Conservation (phyloP, 768 basidiomycete genomes). For the Pleurotus ostreatus region DNA sequence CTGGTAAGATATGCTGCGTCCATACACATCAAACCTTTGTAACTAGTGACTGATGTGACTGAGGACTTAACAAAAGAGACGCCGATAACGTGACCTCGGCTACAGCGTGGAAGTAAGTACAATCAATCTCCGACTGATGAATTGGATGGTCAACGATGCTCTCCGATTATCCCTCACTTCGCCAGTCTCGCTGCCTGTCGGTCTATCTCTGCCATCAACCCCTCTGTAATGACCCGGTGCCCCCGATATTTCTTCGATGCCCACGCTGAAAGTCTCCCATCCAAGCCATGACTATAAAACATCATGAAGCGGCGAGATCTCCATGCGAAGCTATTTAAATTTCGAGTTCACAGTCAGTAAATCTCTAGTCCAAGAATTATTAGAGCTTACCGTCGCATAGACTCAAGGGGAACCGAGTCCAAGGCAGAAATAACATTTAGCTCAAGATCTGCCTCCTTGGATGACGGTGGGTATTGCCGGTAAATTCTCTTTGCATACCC, state of each 20-base stretch:
- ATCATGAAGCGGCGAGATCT: constrained; percentile 18
- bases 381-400: constrained; percentile 20
- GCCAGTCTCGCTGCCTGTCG: too few species aligned
- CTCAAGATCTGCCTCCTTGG: constrained; percentile 26
- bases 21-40: too few species aligned
- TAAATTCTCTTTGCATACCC: constrained; percentile 27
- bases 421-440: constrained; percentile 24
- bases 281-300: constrained; percentile 17
- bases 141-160: too few species aligned
- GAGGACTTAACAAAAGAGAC: too few species aligned
- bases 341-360: neutral
- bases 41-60: too few species aligned
- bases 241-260: constrained; percentile 20
- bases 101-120: too few species aligned
- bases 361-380: constrained; percentile 3
- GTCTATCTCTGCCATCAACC: too few species aligned
- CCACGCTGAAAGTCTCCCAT: constrained; percentile 19
- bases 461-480: constrained; percentile 18
- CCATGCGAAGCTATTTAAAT: constrained; percentile 20
- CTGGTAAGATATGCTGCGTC: too few species aligned
- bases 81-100: too few species aligned
- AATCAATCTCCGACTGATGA: too few species aligned
- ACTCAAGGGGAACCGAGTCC: constrained; percentile 19
- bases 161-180: too few species aligned
- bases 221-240: constrained; percentile 15